Base-by-base conservation (phyloP, 164 flowering plant genomes). In the Stephania cephalantha region DNA sequence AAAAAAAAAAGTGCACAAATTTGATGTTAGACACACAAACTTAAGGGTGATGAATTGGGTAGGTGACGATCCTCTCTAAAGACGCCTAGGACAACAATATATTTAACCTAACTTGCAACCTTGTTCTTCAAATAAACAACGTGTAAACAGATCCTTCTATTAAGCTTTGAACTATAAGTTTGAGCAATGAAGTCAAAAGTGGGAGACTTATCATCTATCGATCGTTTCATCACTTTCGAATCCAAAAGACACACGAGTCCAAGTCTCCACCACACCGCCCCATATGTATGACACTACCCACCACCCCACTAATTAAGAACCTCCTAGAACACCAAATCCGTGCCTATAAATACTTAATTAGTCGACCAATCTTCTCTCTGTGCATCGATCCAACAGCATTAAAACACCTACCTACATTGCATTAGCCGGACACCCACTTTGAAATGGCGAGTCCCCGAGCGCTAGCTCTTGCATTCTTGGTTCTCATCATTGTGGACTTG, bases 401-500 rank as follows among this genome's bases (percentile, higher is more conserved):
- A 15, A 20, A 13, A 4, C 29, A 9, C 0, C 12, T 71, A 9
- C 0, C 12, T 71, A 22, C 11, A 10, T 15, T 5, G 29, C 12
- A 35, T 35, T 35, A 35, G 42, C 3, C 42, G 4, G 3, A 35
- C 42, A 35, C 42, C 42, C 42, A 0, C 42, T 35, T 35, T 35
- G 42, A 35, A 35, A 75, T 75, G 78, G 73, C 46, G 73, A 75
- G 73, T 63, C 25, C 73, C 9, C 70, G 73, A 53, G 73, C 50
- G 18, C 30, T 71, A 52, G 73, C 73, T 30, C 9, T 71, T 52
- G 73, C 45, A 29, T 52, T 81, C 65, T 72, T 75, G 67, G 75
- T 73, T 4, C 50, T 81, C 71, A 66, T 81, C 22, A n/a, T 58
- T 29, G 70, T 74, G 25, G 82, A 74, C 31, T 42, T 80, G 7